Evolutionary conservation across 2,329 filamentous ascomycete genomes (phyloP).

Genomic region (Acarospora socialis): DNA sequence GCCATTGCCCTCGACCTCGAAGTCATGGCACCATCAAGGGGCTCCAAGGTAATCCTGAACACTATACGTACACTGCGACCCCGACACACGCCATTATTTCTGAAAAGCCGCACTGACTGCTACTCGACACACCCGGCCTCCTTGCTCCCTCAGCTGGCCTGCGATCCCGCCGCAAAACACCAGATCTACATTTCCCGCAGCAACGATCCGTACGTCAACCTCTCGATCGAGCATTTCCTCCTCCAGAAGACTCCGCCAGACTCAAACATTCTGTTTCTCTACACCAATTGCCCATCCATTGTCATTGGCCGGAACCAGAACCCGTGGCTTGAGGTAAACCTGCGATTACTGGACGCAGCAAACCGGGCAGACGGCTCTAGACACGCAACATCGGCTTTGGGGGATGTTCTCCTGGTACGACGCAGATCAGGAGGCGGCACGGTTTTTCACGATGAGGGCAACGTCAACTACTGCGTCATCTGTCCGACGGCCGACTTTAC

Average conservation of each 20-base stretch:
- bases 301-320: constrained; percentile 96
- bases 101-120: no score
- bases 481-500: constrained; percentile 64
- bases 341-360: constrained; percentile 40
- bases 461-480: constrained; percentile 90
- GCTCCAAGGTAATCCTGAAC: no score
- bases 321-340: constrained; percentile 83
- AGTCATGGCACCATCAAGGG: no score
- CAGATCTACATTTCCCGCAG: constrained; percentile 61
- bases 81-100: no score
- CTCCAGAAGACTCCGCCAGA: constrained; percentile 57
- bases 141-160: no score
- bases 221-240: constrained; percentile 85
- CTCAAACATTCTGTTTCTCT: constrained; percentile 71
- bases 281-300: constrained; percentile 73
- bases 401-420: constrained; percentile 53
- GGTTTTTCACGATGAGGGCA: constrained; percentile 86
- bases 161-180: constrained; percentile 11
- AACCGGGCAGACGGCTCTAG: neutral
- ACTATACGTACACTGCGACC: no score
- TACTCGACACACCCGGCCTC: no score
- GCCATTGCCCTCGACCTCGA: no score
- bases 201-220: constrained; percentile 69
- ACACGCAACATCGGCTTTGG: constrained; percentile 22
- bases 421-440: constrained; percentile 79